phyloP scores from a whole-genome alignment of 805 yeast genomes.

The Phaffomyces opuntiae region DNA sequence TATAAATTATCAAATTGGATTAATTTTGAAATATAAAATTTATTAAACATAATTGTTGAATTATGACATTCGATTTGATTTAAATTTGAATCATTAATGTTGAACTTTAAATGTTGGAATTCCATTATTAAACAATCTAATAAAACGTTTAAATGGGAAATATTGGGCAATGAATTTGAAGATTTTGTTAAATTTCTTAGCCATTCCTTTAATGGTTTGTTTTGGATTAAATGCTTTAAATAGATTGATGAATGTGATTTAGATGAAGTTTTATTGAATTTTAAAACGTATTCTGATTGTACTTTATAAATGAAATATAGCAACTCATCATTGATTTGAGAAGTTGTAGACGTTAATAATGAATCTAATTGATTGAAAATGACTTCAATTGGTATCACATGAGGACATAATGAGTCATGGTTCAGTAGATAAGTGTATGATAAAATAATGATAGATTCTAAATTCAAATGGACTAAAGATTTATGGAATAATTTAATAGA shows the following conservation, averaged over 20 bases:
- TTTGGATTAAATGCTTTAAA: slow-evolving; percentile 6
- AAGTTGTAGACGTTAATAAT: slow-evolving; percentile 5
- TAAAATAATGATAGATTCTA: slow-evolving; percentile 7
- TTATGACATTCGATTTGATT: slow-evolving; percentile 41
- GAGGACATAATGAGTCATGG: slow-evolving; percentile 2
- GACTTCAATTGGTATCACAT: slow-evolving; percentile 10
- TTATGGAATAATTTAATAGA: slow-evolving; percentile 7
- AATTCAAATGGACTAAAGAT: slow-evolving; percentile 1
- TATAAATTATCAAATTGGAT: slow-evolving; percentile 6
- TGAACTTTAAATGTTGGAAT: slow-evolving; percentile 18
- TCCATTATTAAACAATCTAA: slow-evolving; percentile 18
- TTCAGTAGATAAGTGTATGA: slow-evolving; percentile 7
- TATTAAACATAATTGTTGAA: slow-evolving; percentile 45
- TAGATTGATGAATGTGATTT: slow-evolving; percentile 22
- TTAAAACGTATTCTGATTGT: slow-evolving; percentile 36
- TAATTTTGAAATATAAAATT: slow-evolving; percentile 23
- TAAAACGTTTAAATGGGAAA: background rate
- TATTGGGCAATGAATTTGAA: slow-evolving; percentile 1
- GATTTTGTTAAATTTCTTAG: slow-evolving; percentile 9
- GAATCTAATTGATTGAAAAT: slow-evolving; percentile 8
- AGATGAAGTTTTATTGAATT: slow-evolving; percentile 36
- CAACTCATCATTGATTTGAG: slow-evolving; percentile 21
- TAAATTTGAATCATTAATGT: slow-evolving; percentile 12
- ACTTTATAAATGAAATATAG: slow-evolving; percentile 40
- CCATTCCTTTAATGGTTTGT: slow-evolving; percentile 2